Base-by-base conservation (phyloP, 805 yeast species). In the Saccharomyces paradoxus region DNA sequence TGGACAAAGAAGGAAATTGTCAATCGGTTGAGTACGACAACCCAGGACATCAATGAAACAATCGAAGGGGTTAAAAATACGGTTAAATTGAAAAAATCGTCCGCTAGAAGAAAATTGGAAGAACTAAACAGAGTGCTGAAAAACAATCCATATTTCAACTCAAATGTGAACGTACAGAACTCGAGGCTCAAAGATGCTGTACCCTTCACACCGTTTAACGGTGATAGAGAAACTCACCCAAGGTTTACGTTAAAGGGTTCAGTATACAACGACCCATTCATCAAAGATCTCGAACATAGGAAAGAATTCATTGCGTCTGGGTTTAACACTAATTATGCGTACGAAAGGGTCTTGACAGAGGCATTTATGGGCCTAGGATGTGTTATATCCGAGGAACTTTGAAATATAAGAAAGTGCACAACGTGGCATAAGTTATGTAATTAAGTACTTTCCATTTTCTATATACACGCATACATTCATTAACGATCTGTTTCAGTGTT, bases 141-240 rank as follows among this genome's bases (percentile, higher is more conserved):
- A 48, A 68, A 66, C 28, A 72, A 68, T 51, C 71, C 74, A 55
- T 70, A 70, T 59, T 67, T 70, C 51, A 65, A 58, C 56, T 57
- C 63, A 29, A 59, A 58, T 28, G 37, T 41, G 29, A 51, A 47
- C 24, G 17, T 31, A 26, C 32, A 28, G 22, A 26, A 28, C 13
- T 63, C 66, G 52, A 63, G 67, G 49, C 64, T 61, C 54, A 71
- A 67, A 52, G 72, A 68, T 24, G 60, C 66, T 14, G 73, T 78
- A 5, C 98, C 98, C 17, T 92, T 91, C 69, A 90, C 98, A 10
- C 98, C 98, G 8, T 92, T 92, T 72, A 83, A 85, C 65, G 97
- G 97, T 48, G 98, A 92, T 71, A 77, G 94, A 57, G 84, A 86
- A 55, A 57, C 73, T 7, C 70, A 74, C 26, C 75, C 76, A 53